phyloP scores from a whole-genome alignment of 345 rosid species.

The Moringa oleifera region DNA sequence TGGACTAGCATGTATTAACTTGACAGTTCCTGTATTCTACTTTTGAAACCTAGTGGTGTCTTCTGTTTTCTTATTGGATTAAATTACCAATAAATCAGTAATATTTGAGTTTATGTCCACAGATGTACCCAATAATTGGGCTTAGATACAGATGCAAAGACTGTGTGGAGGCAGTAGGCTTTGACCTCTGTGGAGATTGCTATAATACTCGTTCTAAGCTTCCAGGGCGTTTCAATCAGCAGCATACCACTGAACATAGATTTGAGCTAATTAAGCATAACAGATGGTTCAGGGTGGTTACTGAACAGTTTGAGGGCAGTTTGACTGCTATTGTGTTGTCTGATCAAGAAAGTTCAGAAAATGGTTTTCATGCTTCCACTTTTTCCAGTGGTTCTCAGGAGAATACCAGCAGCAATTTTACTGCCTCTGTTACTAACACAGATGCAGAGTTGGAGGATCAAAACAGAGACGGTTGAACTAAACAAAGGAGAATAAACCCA shows the following conservation, averaged over 20 bases:
- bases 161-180: constrained; percentile 61
- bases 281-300: constrained; percentile 7
- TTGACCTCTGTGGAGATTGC: constrained; percentile 85
- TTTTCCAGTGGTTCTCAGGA: constrained; percentile 11
- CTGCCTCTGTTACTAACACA: background rate
- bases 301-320: background rate
- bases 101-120: constrained; percentile 12
- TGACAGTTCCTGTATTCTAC: no score
- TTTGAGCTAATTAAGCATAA: constrained; percentile 20
- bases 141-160: constrained; percentile 65
- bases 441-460: background rate
- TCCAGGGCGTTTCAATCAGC: constrained; percentile 89
- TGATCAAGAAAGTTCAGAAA: constrained; percentile 8
- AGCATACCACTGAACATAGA: constrained; percentile 76
- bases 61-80: background rate
- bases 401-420: background rate
- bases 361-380: constrained; percentile 7
- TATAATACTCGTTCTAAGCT: constrained; percentile 47
- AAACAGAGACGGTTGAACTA: constrained; percentile 2
- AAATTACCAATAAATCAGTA: constrained; percentile 1
- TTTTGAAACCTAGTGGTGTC: background rate
- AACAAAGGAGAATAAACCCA: background rate
- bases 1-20: no score
- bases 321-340: background rate
- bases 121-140: constrained; percentile 72